These are phyloP conservation scores for Dendrocalamus sinicus DNA, from an alignment of 176 grass and related monocot species.

Conservation along the genomic window DNA sequence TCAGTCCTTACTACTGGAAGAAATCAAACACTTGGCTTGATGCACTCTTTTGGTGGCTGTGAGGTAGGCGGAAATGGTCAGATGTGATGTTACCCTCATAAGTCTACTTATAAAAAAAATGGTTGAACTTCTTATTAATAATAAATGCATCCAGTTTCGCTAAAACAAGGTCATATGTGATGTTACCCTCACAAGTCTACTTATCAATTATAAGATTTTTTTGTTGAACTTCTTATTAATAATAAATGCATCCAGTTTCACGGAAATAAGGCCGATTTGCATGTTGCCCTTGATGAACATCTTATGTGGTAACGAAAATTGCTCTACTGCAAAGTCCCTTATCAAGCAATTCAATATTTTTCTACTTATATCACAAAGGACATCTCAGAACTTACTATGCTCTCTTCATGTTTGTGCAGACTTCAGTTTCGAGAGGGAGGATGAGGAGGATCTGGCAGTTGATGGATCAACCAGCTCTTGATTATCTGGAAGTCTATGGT, in stretches of 20 bases:
- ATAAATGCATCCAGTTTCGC: too few species aligned
- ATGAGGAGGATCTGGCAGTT: background rate
- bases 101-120: too few species aligned
- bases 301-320: background rate
- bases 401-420: background rate
- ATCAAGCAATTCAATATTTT: background rate
- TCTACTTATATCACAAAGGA: background rate
- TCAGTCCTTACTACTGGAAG: background rate
- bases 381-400: slow-evolving; percentile 4
- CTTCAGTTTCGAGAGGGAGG: background rate
- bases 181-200: too few species aligned
- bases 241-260: too few species aligned
- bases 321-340: background rate
- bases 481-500: background rate
- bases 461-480: background rate
- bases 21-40: background rate
- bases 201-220: background rate
- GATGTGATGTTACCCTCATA: too few species aligned
- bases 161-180: too few species aligned
- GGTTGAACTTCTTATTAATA: too few species aligned
- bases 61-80: too few species aligned
- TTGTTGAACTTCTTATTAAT: background rate
- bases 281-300: too few species aligned
- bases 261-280: too few species aligned
- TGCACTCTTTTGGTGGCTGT: too few species aligned